phyloP scores from a whole-genome alignment of 2,329 filamentous ascomycete species.

The Cadophora luteo-olivacea region DNA sequence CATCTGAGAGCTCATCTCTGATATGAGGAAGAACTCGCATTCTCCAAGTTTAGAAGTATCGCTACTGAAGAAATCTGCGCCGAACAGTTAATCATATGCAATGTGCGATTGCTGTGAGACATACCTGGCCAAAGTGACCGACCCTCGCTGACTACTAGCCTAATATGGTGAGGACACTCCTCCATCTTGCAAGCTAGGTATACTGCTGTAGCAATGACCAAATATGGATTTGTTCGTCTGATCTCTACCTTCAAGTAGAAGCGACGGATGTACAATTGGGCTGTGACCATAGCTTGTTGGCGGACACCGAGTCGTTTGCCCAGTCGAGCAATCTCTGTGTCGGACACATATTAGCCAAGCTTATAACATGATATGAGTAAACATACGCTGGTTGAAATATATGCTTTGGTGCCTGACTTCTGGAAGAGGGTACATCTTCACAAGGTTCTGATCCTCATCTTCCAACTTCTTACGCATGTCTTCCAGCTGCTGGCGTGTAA shows the following conservation, averaged over 20 bases:
- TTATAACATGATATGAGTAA: neutral
- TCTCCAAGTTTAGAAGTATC: constrained; percentile 75
- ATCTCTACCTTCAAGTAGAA: constrained; percentile 94
- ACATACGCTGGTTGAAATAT: constrained; percentile 87
- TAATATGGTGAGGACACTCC: constrained; percentile 94
- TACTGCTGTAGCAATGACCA: constrained; percentile 89
- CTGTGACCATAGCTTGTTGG: constrained; percentile 92
- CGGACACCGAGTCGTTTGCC: constrained; percentile 83
- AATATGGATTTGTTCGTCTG: constrained; percentile 89
- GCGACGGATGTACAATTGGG: constrained; percentile 91
- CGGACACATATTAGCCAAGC: neutral
- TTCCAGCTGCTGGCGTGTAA: constrained; percentile 80
- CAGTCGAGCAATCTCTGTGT: constrained; percentile 79
- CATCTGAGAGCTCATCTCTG: constrained; percentile 75
- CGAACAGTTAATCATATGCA: constrained; percentile 1
- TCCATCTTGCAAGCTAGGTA: constrained; percentile 99
- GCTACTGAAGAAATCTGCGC: constrained; percentile 62
- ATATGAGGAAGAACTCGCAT: constrained; percentile 77
- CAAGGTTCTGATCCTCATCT: constrained; percentile 74
- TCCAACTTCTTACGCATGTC: constrained; percentile 78
- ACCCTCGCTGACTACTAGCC: constrained; percentile 86
- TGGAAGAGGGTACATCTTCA: constrained; percentile 82
- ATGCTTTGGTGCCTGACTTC: constrained; percentile 84
- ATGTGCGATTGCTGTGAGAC: constrained; percentile 25
- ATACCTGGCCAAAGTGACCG: constrained; percentile 80